Base-by-base conservation (phyloP, 495 filamentous ascomycete species). In the Penicillium paradoxum region DNA sequence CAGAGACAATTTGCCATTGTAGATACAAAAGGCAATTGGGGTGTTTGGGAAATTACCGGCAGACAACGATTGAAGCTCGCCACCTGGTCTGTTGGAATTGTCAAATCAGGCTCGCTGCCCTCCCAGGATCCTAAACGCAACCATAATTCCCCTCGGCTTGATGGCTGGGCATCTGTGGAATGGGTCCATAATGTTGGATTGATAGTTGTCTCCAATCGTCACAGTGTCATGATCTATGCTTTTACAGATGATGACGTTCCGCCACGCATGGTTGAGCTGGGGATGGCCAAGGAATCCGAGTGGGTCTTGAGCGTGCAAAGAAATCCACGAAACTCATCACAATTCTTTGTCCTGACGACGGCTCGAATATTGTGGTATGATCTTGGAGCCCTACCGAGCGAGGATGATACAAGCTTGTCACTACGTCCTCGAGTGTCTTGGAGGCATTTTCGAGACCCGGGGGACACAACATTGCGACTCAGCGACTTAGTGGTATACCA, bases 21-120 rank as follows among this genome's bases (percentile, higher is more conserved):
- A 19, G 90, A 95, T 61, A 77, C 81, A 36, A 60, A 67, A 39
- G 91, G 90, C 0, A 72, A 74, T 29, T 96, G 91, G 91, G 83
- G 72, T 57, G 64, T 95, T 4, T 95, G 86, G 84, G 79, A 90
- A 51, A 67, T 95, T 32, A 69, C 71, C 32, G 73, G 76, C 18
- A 57, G 65, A 1, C 67, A 74, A 37, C 65, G 53, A 27, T 47
- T 60, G 34, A 68, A 64, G 36, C 63, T 62, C 39, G 54, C 62
- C 32, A 64, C 56, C 47, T 70, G 58, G 60, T 41, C 62, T 40
- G 54, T 59, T 21, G 51, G 48, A 21, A 55, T 57, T 44, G 39
- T 65, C 14, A 62, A 56, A 34, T 60, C 60, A 21, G 65, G 68
- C 11, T 62, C 59, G 3, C 34, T 77, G 45, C 66, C 72, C 15